These are phyloP conservation scores for Kodamaea suecica DNA, from an alignment of 1,139 yeast genomes.

Conservation along the genomic window DNA sequence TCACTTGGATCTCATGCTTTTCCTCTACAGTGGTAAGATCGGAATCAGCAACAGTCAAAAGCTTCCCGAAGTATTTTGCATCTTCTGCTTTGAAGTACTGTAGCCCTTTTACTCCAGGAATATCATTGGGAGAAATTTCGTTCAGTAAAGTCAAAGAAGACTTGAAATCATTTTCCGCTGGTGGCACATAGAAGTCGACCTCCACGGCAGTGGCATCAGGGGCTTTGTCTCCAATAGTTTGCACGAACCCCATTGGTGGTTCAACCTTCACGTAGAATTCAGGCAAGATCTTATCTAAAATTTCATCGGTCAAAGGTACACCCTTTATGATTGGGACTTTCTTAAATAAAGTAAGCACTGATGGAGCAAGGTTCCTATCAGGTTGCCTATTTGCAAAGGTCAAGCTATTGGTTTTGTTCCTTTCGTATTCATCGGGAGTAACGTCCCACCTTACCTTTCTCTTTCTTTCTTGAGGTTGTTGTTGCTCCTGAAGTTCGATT, in stretches of 20 bases:
- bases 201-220: slow-evolving; percentile 36
- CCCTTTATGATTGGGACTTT: slow-evolving; percentile 44
- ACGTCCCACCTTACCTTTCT: slow-evolving; percentile 31
- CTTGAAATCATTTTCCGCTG: slow-evolving; percentile 16
- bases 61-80: slow-evolving; percentile 64
- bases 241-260: slow-evolving; percentile 49
- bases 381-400: neutral
- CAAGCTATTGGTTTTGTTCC: slow-evolving; percentile 9
- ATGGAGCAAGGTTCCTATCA: too few relatives aligned
- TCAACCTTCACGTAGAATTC: slow-evolving; percentile 47
- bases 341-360: slow-evolving; percentile 9
- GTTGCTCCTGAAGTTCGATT: slow-evolving; percentile 17
- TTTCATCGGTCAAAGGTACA: slow-evolving; percentile 46
- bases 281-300: slow-evolving; percentile 54
- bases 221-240: slow-evolving; percentile 19
- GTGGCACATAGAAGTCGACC: slow-evolving; percentile 25
- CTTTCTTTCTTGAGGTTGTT: slow-evolving; percentile 15
- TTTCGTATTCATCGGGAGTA: slow-evolving; percentile 31
- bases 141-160: slow-evolving; percentile 25
- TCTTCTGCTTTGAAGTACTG: slow-evolving; percentile 73
- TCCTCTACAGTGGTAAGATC: slow-evolving; percentile 47
- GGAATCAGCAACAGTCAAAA: slow-evolving; percentile 38
- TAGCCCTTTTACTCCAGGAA: slow-evolving; percentile 58
- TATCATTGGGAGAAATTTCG: slow-evolving; percentile 44
- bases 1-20: slow-evolving; percentile 55